Base-by-base conservation (phyloP, 352 stramenopile species). In the Globisporangium nagaii region DNA sequence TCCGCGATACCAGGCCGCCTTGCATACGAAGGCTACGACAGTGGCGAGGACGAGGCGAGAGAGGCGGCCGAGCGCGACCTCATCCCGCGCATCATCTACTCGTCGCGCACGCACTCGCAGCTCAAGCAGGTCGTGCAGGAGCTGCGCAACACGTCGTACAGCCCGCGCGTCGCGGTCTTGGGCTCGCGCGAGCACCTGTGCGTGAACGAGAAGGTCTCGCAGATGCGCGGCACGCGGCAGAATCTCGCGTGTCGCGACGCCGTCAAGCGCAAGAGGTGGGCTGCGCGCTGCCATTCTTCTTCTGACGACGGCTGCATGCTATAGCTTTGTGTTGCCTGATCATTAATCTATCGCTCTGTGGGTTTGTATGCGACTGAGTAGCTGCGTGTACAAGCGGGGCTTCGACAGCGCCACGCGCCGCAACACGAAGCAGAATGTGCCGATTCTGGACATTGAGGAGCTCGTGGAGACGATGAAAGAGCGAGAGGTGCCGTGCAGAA, bases 361-460 rank as follows among this genome's bases (percentile, higher is more conserved):
- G 1, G n/a, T n/a, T n/a, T n/a, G n/a, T n/a, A n/a, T n/a, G n/a
- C n/a, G n/a, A n/a, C n/a, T n/a, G n/a, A 41, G 13, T 30, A 93
- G 84, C 32, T 94, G 84, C 28, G 67, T 68, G 30, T 93, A 75
- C 63, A 94, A 94, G 54, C 52, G 81, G 19, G 81, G 85, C 6
- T 92, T 92, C 68, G 85, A 93, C 52, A 66, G 62, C 10, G 69
- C 79, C 32, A 70, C 71, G 8, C 75, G 75, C 34, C 63, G 68
- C 9, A 79, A 72, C 24, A 79, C 72, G 43, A 70, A 80, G 41
- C 57, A 69, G 40, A 70, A 62, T 15, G 50, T 90, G 8, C 78
- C 78, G 17, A 93, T 99, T n/a, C 81, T 98, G 58, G 98, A 99
- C 63, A 99, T 99, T 67, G 98, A 99, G 75, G 97, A 99, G 57